Conservation (phyloP, 371 early-diverging fungal species). For the Circinella minor region DNA sequence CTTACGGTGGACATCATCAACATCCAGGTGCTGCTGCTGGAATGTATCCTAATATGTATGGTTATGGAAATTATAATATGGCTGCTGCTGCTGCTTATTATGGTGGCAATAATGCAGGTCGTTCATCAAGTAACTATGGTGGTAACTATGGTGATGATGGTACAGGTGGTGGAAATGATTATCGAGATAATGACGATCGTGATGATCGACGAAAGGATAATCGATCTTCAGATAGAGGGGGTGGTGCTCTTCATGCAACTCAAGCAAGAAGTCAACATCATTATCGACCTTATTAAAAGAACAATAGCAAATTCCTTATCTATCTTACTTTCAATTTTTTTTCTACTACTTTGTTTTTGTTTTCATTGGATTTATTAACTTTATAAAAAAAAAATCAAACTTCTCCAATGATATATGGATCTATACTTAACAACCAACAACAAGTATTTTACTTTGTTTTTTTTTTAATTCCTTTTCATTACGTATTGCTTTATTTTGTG, state of each 20-base stretch:
- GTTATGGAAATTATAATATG: conserved; percentile 34
- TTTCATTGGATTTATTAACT: neutral
- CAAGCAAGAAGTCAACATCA: conserved; percentile 39
- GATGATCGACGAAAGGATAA: conserved; percentile 16
- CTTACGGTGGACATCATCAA: too few relatives aligned
- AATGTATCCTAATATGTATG: conserved; percentile 34
- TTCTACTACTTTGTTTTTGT: neutral
- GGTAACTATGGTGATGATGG: conserved; percentile 4
- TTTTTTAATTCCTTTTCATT: too few relatives aligned
- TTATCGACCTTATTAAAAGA: conserved; percentile 41
- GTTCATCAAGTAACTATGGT: conserved; percentile 14
- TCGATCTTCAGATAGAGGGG: conserved; percentile 18
- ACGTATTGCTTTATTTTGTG: too few relatives aligned
- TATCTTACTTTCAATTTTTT: neutral
- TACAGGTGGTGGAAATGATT: neutral
- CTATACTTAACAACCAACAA: too few relatives aligned
- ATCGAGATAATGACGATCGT: conserved; percentile 5
- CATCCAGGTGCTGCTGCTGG: conserved; percentile 20
- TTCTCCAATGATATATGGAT: too few relatives aligned
- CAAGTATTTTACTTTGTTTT: too few relatives aligned
- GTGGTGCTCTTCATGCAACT: conserved; percentile 48
- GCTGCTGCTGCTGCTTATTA: conserved; percentile 24
- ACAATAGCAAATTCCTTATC: too few relatives aligned
- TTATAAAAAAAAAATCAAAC: too few relatives aligned
- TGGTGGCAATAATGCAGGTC: conserved; percentile 10